Evolutionary conservation across 2,329 filamentous ascomycete genomes (phyloP).

Genomic region (Emergomyces africanus): DNA sequence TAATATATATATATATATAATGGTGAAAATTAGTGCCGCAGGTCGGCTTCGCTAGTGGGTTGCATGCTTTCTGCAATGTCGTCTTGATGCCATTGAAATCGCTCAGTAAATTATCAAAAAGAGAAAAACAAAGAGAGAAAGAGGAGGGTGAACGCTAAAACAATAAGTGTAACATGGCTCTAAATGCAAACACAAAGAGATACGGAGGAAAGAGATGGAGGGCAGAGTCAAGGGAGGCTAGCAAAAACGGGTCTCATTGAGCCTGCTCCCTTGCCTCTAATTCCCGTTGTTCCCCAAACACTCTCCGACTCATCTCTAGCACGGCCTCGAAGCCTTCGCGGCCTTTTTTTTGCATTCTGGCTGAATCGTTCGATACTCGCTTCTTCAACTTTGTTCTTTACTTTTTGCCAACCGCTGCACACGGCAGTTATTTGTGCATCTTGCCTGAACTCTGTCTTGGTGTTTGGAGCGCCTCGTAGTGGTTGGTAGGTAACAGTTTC

Average conservation of each 20-base stretch:
- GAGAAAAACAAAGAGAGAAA: too few species aligned
- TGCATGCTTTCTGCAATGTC: neutral
- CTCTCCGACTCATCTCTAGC: slow-evolving; percentile 79
- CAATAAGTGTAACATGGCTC: neutral
- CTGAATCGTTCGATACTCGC: slow-evolving; percentile 76
- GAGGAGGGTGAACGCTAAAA: slow-evolving; percentile 6
- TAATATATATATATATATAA: neutral
- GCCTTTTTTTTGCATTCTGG: slow-evolving; percentile 82
- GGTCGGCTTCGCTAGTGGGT: neutral
- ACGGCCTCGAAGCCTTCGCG: slow-evolving; percentile 93
- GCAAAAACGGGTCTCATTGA: neutral
- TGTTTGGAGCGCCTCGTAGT: slow-evolving; percentile 33
- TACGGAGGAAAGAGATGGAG: neutral
- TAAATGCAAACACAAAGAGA: neutral
- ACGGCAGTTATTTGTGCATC: slow-evolving; percentile 86
- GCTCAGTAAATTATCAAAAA: slow-evolving; percentile 12
- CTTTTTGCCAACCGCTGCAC: slow-evolving; percentile 92
- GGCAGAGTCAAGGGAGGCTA: neutral
- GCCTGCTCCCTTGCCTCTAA: slow-evolving; percentile 36
- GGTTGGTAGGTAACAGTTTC: slow-evolving; percentile 86
- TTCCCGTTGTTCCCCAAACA: slow-evolving; percentile 81
- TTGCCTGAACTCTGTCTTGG: slow-evolving; percentile 70
- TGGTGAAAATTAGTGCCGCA: neutral
- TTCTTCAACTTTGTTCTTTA: slow-evolving; percentile 93
- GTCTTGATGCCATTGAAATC: slow-evolving; percentile 13